Base-by-base conservation (phyloP, 257 asterid genomes). In the Forsythia suspensa region DNA sequence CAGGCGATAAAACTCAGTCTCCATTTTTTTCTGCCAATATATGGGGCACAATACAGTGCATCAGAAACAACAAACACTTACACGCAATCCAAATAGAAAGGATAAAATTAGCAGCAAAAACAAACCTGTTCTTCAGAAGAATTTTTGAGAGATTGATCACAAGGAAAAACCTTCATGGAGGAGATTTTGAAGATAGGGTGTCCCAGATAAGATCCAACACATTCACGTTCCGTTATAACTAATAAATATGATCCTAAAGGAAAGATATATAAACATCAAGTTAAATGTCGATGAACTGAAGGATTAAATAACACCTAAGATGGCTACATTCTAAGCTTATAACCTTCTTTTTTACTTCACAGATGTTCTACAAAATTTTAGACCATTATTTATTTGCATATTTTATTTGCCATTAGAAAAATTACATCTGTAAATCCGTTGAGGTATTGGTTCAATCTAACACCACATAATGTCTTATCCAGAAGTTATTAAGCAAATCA, bases 81-180 rank as follows among this genome's bases (percentile, higher is more conserved):
- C 70, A 70, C 38, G 51, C 42, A 79, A 39, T 84, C 77, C 34
- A 72, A 69, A 75, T 55, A 70, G 29, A 37, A 74, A 71, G 70
- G 81, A 76, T 39, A 89, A 72, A 66, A 69, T 21, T 34, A 80
- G 29, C 57, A 70, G 2, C n/a, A 81, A 73, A 39, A 43, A 74
- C 79, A 76, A 76, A 91, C 99, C 88, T 92, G 95, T 80, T 94
- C 96, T 79, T 86, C 89, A 59, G 97, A 85, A 48, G 94, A 86
- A 75, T 80, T 86, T 73, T 82, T 87, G 82, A 96, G 90, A 83
- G 96, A 91, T 80, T 85, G 92, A 79, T 91, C 94, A 77, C 97
- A 92, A 36, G 99, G 97, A 75, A 90, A 83, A 82, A 89, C 84
- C 83, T 94, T 91, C 95, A 96, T 80, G 13, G 97, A 88, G 41